These are phyloP conservation scores for Odontarrhena argentea DNA, from an alignment of 345 rosid genomes.

Conservation along the genomic window DNA sequence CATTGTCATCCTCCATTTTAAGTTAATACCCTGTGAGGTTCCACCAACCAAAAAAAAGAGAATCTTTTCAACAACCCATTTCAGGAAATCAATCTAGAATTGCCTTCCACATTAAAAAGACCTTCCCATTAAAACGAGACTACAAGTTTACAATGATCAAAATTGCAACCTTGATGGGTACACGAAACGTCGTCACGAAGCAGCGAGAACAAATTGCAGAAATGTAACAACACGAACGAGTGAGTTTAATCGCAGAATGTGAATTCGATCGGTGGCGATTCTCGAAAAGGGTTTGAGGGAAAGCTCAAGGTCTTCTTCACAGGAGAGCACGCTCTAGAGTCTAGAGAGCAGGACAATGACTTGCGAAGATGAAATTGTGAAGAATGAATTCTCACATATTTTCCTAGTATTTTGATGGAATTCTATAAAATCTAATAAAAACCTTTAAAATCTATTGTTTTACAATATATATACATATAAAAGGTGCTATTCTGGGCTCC, in stretches of 20 bases:
- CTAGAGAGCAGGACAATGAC: background rate
- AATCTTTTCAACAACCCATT: background rate
- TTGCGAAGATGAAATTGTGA: background rate
- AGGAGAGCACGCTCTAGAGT: background rate
- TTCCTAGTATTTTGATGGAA: too few relatives aligned
- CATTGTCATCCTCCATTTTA: slow-evolving; percentile 41
- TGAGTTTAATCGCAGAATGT: background rate
- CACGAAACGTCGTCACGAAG: background rate
- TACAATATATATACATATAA: too few relatives aligned
- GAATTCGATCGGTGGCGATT: slow-evolving; percentile 14
- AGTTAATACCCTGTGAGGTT: slow-evolving; percentile 9
- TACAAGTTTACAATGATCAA: background rate
- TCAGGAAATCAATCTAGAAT: slow-evolving; percentile 9
- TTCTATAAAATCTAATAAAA: too few relatives aligned
- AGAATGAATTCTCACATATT: too few relatives aligned
- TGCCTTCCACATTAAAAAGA: background rate
- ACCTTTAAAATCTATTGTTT: too few relatives aligned
- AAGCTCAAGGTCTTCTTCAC: background rate
- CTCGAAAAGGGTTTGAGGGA: background rate
- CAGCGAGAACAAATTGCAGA: too few relatives aligned
- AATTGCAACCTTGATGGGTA: slow-evolving; percentile 1
- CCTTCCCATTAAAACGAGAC: background rate
- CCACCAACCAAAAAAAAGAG: background rate
- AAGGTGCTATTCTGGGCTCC: too few relatives aligned
- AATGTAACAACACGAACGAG: background rate